Conservation (phyloP, 116 monocot species). For the Zostera marina region DNA sequence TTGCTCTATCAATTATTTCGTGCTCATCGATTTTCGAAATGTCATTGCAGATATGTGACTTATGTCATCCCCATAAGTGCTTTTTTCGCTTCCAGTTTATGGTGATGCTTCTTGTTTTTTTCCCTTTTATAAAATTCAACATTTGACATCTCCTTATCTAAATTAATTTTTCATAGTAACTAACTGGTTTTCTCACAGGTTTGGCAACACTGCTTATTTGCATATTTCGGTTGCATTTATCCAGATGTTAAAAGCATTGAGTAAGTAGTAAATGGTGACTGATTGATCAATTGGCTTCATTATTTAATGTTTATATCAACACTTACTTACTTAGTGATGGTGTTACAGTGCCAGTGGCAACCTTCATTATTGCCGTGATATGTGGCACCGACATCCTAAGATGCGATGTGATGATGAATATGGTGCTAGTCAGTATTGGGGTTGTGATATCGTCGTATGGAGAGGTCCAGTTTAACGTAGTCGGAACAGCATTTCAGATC, state of each 20-base stretch:
- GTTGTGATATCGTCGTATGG: conserved; percentile 94
- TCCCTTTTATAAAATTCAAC: not conserved
- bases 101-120: conserved; percentile 22
- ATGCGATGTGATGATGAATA: conserved; percentile 57
- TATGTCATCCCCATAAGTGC: conserved; percentile 97
- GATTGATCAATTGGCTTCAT: no score
- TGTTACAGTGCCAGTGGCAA: conserved; percentile 31
- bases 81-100: conserved; percentile 94
- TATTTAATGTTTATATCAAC: no score
- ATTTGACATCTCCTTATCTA: not conserved
- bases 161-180: no score
- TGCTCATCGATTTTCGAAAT: conserved; percentile 1
- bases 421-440: conserved; percentile 92
- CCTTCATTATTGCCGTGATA: conserved; percentile 18
- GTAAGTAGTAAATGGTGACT: no score
- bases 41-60: conserved; percentile 77
- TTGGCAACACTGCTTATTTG: conserved; percentile 48
- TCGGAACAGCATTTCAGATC: conserved; percentile 87
- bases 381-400: conserved; percentile 23
- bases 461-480: conserved; percentile 86
- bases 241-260: conserved; percentile 46
- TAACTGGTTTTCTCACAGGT: no score
- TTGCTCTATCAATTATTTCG: not conserved
- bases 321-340: no score
- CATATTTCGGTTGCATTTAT: conserved; percentile 49